Percentiles rank a stretch among this genome's conserved stretches.
phyloP scores from a whole-genome alignment of 2,329 filamentous ascomycete species.

The Tolypocladium tundrense region DNA sequence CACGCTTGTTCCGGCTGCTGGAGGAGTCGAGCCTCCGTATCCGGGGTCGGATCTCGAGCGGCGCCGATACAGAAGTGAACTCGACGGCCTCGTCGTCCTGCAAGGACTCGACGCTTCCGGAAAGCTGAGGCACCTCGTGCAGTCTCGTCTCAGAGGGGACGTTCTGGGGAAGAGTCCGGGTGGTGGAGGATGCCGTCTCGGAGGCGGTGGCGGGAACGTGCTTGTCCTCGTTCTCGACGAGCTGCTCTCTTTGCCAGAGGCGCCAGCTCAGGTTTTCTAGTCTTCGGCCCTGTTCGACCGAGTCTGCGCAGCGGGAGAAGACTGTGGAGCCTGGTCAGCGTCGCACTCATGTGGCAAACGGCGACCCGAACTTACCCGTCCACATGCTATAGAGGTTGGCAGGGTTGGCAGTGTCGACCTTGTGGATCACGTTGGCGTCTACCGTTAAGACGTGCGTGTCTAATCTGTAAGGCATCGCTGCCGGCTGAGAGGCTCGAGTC shows the following conservation, averaged over 20 bases:
- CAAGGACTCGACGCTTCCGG: constrained; percentile 66
- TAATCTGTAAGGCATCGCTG: constrained; percentile 71
- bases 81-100: constrained; percentile 58
- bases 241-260: constrained; percentile 75
- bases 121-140: constrained; percentile 59
- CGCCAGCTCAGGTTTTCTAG: constrained; percentile 95
- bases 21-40: constrained; percentile 63
- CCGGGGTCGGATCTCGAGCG: constrained; percentile 55
- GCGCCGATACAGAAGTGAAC: constrained; percentile 41
- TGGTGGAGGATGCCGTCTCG: constrained; percentile 22
- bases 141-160: constrained; percentile 33
- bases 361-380: constrained; percentile 65
- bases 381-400: constrained; percentile 95
- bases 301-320: constrained; percentile 88
- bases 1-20: constrained; percentile 62
- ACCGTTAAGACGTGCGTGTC: constrained; percentile 82
- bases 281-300: constrained; percentile 83
- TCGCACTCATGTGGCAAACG: constrained; percentile 1
- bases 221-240: constrained; percentile 64
- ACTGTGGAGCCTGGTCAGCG: constrained; percentile 44
- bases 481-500: constrained; percentile 22
- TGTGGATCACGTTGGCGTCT: constrained; percentile 84
- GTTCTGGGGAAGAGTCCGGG: constrained; percentile 36
- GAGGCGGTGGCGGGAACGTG: constrained; percentile 28
- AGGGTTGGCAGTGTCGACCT: constrained; percentile 85